Base-by-base conservation (phyloP, 352 stramenopile genomes). In the Globisporangium spinosum region DNA sequence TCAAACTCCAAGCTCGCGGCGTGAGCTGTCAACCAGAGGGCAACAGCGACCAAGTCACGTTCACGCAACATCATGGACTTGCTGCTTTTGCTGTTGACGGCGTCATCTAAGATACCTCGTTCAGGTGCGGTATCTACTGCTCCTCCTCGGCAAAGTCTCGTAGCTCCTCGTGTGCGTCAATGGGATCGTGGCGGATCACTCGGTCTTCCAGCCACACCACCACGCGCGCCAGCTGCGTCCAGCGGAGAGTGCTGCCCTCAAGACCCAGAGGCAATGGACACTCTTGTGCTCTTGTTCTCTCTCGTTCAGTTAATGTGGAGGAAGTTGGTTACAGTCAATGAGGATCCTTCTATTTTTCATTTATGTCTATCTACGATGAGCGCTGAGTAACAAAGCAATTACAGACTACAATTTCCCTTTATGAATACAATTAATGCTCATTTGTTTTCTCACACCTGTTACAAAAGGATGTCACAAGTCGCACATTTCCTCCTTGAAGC, bases 191-290 rank as follows among this genome's bases (percentile, higher is more conserved):
- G 20, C 47, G 20, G n/a, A 55, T 55, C n/a, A 25, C 47, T 10
- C 20, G 47, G n/a, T 55, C 47, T 29, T 55, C 20, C 20, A 55
- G 47, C 47, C 47, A 55, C 47, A 55, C 47, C 47, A 55, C 20
- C 47, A 55, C 47, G 22, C 12, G 35, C 35, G 35, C 35, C 35
- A 45, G 12, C 35, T 45, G 35, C 12, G 35, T 45, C 35, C 35
- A 45, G 35, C 10, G 35, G 35, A 17, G 35, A 17, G 35, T 45
- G 35, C 35, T 45, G 35, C 20, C 35, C 35, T 45, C 35, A 13
- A 45, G 10, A 45, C 12, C 35, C 35, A 45, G 12, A 45, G 35
- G 2, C 35, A 45, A 12, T 12, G 12, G 47, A 2, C 10, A 23
- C n/a, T 10, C 20, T 55, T 22, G 17, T 12, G 38, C 12, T 45